A percentile compares a stretch with the other conserved stretches of the same genome.
Conservation (phyloP, 2,329 filamentous ascomycete genomes). For the Colletotrichum zoysiae region DNA sequence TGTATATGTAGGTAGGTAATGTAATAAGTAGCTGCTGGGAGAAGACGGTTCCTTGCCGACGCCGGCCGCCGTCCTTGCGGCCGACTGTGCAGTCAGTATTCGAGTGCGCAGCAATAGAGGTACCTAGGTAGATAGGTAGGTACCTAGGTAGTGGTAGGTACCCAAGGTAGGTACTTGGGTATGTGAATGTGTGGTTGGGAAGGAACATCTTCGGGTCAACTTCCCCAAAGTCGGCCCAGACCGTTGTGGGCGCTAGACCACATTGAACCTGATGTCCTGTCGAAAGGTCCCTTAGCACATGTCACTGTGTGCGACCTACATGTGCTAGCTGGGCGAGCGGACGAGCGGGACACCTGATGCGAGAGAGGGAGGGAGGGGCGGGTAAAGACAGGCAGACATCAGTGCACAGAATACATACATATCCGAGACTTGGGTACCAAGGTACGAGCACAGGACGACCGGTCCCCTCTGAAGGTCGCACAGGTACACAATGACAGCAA, state of each 20-base stretch:
- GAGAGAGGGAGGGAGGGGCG: conserved; percentile 1
- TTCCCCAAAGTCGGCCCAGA: not conserved
- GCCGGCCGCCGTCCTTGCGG: not conserved
- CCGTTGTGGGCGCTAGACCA: conserved; percentile 17
- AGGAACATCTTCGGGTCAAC: conserved; percentile 5
- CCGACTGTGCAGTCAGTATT: not conserved
- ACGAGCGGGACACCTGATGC: conserved; percentile 16
- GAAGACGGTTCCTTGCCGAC: conserved; percentile 17
- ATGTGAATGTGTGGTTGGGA: not conserved
- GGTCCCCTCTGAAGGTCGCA: too few relatives aligned
- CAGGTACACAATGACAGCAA: too few relatives aligned
- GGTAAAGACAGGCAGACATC: not conserved
- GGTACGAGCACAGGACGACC: too few relatives aligned
- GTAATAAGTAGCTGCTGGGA: not conserved
- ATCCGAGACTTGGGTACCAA: not conserved
- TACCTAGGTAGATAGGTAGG: not conserved
- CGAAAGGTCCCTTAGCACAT: conserved; percentile 34
- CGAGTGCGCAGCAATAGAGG: not conserved
- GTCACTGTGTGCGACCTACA: conserved; percentile 19
- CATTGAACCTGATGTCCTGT: conserved; percentile 5
- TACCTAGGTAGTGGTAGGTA: too few relatives aligned
- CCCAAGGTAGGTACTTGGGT: too few relatives aligned
- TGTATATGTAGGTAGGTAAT: not conserved
- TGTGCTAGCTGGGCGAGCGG: not conserved
- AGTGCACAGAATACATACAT: not conserved